Conservation (phyloP, 129 eudicot species). For the Lactuca sativa region DNA sequence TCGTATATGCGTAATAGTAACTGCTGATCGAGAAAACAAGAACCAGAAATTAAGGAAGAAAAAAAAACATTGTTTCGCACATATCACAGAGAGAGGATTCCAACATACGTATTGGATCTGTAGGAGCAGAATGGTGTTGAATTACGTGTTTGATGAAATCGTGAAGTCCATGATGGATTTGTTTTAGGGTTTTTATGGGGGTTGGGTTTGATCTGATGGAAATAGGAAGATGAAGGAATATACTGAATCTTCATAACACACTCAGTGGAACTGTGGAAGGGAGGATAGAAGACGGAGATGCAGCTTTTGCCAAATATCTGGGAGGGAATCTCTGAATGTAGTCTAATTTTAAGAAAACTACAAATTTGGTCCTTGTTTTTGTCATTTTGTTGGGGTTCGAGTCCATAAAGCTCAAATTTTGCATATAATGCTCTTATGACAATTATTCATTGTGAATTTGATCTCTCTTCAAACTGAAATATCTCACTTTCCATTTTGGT, state of each 20-base stretch:
- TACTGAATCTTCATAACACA: conserved; percentile 44
- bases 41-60: conserved; percentile 2
- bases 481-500: too few species aligned
- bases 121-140: conserved; percentile 22
- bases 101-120: conserved; percentile 46
- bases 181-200: conserved; percentile 8
- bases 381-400: too few species aligned
- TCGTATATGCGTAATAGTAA: conserved; percentile 22
- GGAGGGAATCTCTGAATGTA: conserved; percentile 14
- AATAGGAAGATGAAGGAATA: conserved; percentile 32
- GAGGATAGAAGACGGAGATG: conserved; percentile 20
- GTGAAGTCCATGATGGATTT: conserved; percentile 25
- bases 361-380: too few species aligned
- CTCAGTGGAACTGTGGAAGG: conserved; percentile 1
- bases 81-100: neutral
- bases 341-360: neutral
- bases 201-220: conserved; percentile 18
- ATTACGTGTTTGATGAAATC: conserved; percentile 18
- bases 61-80: neutral
- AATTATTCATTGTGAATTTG: too few species aligned
- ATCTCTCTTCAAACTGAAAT: too few species aligned
- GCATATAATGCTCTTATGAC: too few species aligned
- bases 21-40: conserved; percentile 21
- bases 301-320: conserved; percentile 40
- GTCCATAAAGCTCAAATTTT: too few species aligned